A percentile compares a stretch with the other conserved stretches of the same genome.
Evolutionary conservation across 345 rosid genomes (phyloP).

Genomic region (Gossypium australe): DNA sequence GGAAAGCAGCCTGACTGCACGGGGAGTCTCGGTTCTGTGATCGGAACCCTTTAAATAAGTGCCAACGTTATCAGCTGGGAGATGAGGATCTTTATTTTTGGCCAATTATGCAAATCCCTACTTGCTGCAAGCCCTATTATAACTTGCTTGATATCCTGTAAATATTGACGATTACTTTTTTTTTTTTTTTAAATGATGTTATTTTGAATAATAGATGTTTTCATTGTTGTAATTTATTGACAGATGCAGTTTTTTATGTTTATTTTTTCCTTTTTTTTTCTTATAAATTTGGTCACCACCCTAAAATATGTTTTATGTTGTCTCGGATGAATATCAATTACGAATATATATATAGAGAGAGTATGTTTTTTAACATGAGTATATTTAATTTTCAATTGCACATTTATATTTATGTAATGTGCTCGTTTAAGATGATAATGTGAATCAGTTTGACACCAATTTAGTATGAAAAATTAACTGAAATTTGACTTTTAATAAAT

Average conservation of each 20-base stretch:
- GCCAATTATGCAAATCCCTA: neutral
- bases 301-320: neutral
- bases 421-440: too few relatives aligned
- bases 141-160: neutral
- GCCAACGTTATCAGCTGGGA: neutral
- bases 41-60: neutral
- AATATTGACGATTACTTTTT: neutral
- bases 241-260: neutral
- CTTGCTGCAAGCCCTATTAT: slow-evolving; percentile 1
- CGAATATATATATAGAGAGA: too few relatives aligned
- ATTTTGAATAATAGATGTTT: neutral
- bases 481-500: too few relatives aligned
- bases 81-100: neutral
- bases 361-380: too few relatives aligned
- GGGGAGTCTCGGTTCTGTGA: neutral
- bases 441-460: too few relatives aligned
- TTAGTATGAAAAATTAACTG: too few relatives aligned
- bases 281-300: neutral
- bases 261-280: neutral
- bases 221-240: neutral
- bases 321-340: too few relatives aligned
- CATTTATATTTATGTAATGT: too few relatives aligned
- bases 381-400: too few relatives aligned
- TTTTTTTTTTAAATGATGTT: neutral
- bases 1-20: neutral